These are phyloP conservation scores for Pseudogymnoascus verrucosus DNA, from an alignment of 2,329 filamentous ascomycete species.

Conservation along the genomic window DNA sequence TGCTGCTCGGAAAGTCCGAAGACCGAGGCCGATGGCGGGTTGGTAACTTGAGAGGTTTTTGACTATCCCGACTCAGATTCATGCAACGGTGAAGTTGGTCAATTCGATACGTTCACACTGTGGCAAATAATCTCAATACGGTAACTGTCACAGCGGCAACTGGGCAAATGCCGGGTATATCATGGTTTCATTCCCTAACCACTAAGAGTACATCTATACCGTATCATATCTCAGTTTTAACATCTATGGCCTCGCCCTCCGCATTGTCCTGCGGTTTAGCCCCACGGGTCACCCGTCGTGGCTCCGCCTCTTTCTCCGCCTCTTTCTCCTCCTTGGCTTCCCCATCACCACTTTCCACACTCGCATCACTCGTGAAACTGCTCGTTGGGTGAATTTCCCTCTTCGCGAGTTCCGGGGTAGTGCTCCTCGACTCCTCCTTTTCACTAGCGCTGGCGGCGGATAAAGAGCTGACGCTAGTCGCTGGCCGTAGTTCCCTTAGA, in stretches of 20 bases:
- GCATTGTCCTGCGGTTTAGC: not conserved
- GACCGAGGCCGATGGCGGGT: not conserved
- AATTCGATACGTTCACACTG: not conserved
- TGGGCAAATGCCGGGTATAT: not conserved
- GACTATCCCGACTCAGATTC: not conserved
- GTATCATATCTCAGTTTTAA: constrained; percentile 5
- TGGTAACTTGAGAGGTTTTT: not conserved
- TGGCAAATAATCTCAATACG: not conserved
- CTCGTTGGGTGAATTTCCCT: not conserved
- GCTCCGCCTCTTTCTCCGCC: not conserved
- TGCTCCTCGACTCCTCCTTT: not conserved
- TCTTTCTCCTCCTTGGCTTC: not conserved
- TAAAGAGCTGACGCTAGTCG: not conserved
- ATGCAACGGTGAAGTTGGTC: not conserved
- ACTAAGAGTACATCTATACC: constrained; percentile 4
- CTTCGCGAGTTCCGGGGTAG: not conserved
- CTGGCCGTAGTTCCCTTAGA: not conserved
- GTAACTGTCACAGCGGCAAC: not conserved
- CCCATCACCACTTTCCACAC: not conserved
- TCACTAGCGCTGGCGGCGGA: constrained; percentile 2
- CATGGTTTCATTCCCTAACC: not conserved
- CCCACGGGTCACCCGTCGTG: not conserved
- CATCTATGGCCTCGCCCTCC: not conserved
- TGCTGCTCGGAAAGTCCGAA: not conserved
- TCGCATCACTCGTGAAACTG: not conserved